phyloP scores from a whole-genome alignment of 805 yeast species.

The Ogataea zsoltii region DNA sequence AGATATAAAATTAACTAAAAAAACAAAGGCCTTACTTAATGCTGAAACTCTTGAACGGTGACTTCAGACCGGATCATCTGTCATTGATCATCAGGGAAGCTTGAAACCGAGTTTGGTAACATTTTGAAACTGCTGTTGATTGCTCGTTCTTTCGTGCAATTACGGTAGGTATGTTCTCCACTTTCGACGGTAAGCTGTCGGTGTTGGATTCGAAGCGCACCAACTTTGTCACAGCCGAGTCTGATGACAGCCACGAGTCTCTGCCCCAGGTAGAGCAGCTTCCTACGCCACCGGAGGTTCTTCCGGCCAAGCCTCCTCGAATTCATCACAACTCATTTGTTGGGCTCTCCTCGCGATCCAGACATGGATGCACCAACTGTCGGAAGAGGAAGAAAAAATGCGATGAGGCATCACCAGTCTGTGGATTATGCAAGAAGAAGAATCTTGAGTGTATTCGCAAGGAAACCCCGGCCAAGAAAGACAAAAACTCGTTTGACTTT shows the following conservation, averaged over 20 bases:
- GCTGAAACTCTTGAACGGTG: too few relatives aligned
- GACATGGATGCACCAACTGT: constrained; percentile 42
- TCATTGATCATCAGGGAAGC: too few relatives aligned
- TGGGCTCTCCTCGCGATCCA: constrained; percentile 37
- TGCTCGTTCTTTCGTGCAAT: background rate
- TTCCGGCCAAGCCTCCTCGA: constrained; percentile 12
- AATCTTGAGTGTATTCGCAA: constrained; percentile 33
- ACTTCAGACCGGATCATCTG: too few relatives aligned
- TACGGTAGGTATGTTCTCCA: constrained; percentile 15
- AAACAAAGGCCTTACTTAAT: too few relatives aligned
- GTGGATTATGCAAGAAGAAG: constrained; percentile 42
- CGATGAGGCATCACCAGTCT: constrained; percentile 47
- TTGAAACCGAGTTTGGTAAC: too few relatives aligned
- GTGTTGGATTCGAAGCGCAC: constrained; percentile 12
- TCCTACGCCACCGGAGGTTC: background rate
- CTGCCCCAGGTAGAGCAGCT: background rate
- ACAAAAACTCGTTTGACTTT: constrained; percentile 15
- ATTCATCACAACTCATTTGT: constrained; percentile 30
- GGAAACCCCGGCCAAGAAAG: constrained; percentile 9
- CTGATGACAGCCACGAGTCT: background rate
- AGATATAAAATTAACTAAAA: background rate
- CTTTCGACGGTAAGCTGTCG: constrained; percentile 15
- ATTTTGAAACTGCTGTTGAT: too few relatives aligned
- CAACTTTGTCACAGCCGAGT: background rate
- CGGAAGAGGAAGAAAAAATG: constrained; percentile 49